Conservation (phyloP, 2,329 filamentous ascomycete genomes). For the Thermoascus crustaceus region DNA sequence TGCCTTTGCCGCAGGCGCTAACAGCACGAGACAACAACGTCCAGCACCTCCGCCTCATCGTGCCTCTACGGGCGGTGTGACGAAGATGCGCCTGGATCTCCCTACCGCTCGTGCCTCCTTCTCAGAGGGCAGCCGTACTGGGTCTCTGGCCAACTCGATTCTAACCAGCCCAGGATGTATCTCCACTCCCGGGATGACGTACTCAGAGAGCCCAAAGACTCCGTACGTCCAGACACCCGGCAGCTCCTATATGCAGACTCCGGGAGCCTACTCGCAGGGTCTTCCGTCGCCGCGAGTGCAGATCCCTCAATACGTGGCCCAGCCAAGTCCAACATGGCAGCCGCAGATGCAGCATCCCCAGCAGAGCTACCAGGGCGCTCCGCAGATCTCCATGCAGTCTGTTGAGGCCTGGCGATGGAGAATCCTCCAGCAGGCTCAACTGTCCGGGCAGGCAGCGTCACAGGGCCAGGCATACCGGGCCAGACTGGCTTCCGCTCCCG, state of each 20-base stretch:
- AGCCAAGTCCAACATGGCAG: conserved; percentile 15
- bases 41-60: conserved; percentile 16
- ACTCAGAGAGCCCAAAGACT: too few species aligned
- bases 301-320: conserved; percentile 21
- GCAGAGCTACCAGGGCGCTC: neutral
- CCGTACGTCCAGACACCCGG: conserved; percentile 9
- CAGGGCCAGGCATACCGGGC: too few species aligned
- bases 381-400: neutral
- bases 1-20: conserved; percentile 21
- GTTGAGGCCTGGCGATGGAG: neutral
- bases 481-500: conserved; percentile 25
- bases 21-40: conserved; percentile 5
- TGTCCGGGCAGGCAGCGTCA: conserved; percentile 12
- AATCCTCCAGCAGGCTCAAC: conserved; percentile 18
- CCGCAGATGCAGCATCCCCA: conserved; percentile 9
- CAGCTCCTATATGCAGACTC: conserved; percentile 17
- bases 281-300: conserved; percentile 14
- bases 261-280: conserved; percentile 15
- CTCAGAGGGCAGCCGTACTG: conserved; percentile 16
- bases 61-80: conserved; percentile 19
- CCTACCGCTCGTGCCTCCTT: conserved; percentile 22
- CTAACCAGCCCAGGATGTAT: conserved; percentile 14
- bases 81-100: conserved; percentile 31
- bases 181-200: conserved; percentile 18
- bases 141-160: conserved; percentile 21